Evolutionary conservation across 805 yeast species (phyloP).

Genomic region (Candida vaughaniae): DNA sequence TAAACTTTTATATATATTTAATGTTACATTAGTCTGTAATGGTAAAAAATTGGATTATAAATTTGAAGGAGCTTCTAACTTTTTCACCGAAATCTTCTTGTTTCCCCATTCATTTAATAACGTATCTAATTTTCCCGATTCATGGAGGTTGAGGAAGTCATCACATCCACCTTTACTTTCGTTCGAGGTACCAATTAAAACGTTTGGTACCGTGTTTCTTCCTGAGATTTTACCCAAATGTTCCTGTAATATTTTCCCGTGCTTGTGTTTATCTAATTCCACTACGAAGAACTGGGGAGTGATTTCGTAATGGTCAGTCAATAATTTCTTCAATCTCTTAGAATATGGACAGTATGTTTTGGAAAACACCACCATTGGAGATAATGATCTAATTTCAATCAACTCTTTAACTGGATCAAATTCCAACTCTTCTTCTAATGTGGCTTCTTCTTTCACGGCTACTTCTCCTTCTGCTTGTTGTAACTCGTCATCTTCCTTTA

Average conservation of each 20-base stretch:
- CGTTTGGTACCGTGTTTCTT: conserved; percentile 87
- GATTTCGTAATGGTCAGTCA: conserved; percentile 62
- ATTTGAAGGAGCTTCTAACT: conserved; percentile 59
- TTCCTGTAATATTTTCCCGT: conserved; percentile 74
- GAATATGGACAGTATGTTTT: conserved; percentile 73
- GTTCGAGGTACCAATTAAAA: conserved; percentile 61
- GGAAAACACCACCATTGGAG: conserved; percentile 67
- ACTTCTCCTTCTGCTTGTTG: conserved; percentile 1
- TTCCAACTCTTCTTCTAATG: conserved; percentile 8
- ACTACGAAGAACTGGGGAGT: conserved; percentile 72
- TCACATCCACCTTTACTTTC: conserved; percentile 84
- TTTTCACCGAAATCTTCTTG: conserved; percentile 47
- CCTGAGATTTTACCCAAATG: conserved; percentile 70
- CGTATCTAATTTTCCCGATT: conserved; percentile 50
- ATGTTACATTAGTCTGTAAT: conserved; percentile 9
- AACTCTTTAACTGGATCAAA: conserved; percentile 44
- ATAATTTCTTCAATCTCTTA: conserved; percentile 62
- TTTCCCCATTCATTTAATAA: conserved; percentile 64
- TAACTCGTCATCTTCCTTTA: conserved; percentile 13
- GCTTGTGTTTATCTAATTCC: conserved; percentile 77
- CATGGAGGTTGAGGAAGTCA: conserved; percentile 67
- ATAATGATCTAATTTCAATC: conserved; percentile 51
- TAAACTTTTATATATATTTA: conserved; percentile 6
- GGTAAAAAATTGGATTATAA: conserved; percentile 17
- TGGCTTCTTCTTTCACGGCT: conserved; percentile 8